These are phyloP conservation scores for Pyricularia sp. DNA, from an alignment of 2,329 filamentous ascomycete genomes.

Conservation along the genomic window DNA sequence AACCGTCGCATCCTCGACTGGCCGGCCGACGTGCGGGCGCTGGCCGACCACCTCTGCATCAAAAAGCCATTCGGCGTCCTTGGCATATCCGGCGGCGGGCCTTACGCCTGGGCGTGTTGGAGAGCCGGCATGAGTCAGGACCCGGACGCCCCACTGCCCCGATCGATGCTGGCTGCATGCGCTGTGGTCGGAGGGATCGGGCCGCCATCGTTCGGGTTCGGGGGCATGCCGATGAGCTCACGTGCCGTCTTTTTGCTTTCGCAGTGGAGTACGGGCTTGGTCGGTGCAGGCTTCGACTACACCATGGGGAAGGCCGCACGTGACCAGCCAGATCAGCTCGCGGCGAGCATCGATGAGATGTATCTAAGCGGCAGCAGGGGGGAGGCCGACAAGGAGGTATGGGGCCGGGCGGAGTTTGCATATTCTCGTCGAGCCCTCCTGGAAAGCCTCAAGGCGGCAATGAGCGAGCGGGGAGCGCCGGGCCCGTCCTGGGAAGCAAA, in stretches of 20 bases:
- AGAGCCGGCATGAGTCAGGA: background rate
- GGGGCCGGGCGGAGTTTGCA: constrained; percentile 4
- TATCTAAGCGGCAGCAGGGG: constrained; percentile 4
- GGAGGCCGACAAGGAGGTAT: constrained; percentile 2
- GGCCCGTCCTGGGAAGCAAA: constrained; percentile 10
- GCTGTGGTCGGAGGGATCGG: constrained; percentile 10
- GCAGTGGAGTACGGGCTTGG: constrained; percentile 10
- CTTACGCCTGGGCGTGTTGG: constrained; percentile 24
- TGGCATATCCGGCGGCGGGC: constrained; percentile 25
- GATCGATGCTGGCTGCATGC: constrained; percentile 17
- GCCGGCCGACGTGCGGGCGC: constrained; percentile 21
- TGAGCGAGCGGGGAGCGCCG: constrained; percentile 7
- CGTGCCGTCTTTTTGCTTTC: constrained; percentile 11
- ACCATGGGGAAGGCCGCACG: constrained; percentile 8
- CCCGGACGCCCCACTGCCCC: constrained; percentile 17
- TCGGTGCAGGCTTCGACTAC: constrained; percentile 8
- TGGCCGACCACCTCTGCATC: constrained; percentile 18
- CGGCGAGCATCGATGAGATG: background rate
- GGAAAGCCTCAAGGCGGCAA: background rate
- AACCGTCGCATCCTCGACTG: constrained; percentile 22
- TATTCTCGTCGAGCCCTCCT: background rate
- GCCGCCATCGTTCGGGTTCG: constrained; percentile 11
- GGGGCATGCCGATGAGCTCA: constrained; percentile 13
- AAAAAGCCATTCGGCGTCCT: constrained; percentile 20
- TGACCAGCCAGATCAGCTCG: constrained; percentile 6